Evolutionary conservation across 2,329 filamentous ascomycete genomes (phyloP), one percentile per base, ranked within the genome.

Genomic region (Verticillium nonalfalfae): DNA sequence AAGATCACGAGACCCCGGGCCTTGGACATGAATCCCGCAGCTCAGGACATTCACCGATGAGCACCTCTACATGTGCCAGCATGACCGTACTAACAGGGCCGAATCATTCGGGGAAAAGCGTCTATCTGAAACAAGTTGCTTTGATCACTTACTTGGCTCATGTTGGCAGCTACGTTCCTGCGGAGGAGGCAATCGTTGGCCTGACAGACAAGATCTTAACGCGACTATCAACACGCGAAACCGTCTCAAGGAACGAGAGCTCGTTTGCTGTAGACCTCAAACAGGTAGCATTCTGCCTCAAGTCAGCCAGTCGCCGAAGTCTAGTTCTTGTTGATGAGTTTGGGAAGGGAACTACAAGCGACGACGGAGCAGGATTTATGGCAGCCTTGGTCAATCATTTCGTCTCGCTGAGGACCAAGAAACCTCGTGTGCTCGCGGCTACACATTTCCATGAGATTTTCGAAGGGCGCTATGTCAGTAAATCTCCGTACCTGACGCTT

Each of bases 61-160:
- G 4, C 4, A 35, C 15, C 5, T 6, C 18, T 1, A 31, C 21
- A 9, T 45, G 64, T 66, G 40, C 40, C 13, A 91, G 84, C 65
- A 89, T 92, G 76, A 72, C 97, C 13, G 78, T 97, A 6, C 75
- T 99, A 68, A 98, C 95, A 0, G 95, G 95, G 0, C 93, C 95
- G 4, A 99, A 99, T 68, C 96, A 95, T 72, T 98, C 95, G 0
- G 95, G 95, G 0, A 99, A 99, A 74, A 98, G 93, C 67, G 86
- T 98, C 0, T 98, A 97, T 73, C 82, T 98, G 71, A 99, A 96
- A 73, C 94, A 99, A 72, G 85, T 91, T 36, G 95, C 93, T 4
- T 78, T 97, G 58, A 95, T 97, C 62, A 88, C 96, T 14, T 97
- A 95, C 71, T 83, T 99, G 74, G 91, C 95, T 0, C 95, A 99